Evolutionary conservation across 306 rosid genomes (phyloP).

Genomic region (Fagus sylvatica): DNA sequence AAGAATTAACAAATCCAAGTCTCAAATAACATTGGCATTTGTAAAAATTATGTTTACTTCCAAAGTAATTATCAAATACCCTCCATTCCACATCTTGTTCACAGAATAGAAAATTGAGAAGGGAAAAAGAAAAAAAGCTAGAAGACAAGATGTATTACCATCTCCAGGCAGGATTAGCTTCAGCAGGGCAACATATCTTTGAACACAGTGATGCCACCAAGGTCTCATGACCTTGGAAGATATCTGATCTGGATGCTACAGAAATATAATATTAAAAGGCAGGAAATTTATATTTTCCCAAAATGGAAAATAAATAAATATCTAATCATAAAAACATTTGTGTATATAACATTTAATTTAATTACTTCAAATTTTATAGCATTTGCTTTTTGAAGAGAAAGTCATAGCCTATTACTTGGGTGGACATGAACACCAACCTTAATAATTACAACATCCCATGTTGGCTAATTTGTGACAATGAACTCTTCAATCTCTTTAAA

Average conservation of each 20-base stretch:
- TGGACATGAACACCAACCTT: background rate
- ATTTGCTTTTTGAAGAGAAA: background rate
- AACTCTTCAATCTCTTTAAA: no score
- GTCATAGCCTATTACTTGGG: background rate
- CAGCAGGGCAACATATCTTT: conserved; percentile 66
- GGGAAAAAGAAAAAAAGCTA: background rate
- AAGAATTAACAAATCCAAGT: no score
- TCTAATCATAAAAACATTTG: background rate
- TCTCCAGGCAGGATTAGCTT: conserved; percentile 84
- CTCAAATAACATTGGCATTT: no score
- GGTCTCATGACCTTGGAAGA: conserved; percentile 27
- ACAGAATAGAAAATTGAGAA: background rate
- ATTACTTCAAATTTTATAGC: background rate
- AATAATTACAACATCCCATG: background rate
- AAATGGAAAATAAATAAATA: background rate
- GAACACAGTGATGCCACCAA: conserved; percentile 49
- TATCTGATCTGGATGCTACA: conserved; percentile 38
- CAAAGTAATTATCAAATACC: background rate
- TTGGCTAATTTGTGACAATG: no score
- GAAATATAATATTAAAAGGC: conserved; percentile 18
- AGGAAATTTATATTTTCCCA: background rate
- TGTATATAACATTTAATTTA: conserved; percentile 8
- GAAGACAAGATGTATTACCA: conserved; percentile 53
- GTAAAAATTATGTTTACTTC: background rate
- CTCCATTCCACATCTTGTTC: background rate